Percentiles rank a stretch among this genome's conserved stretches.
Conservation (phyloP, 805 yeast species). For the Cyberlindnera galapagoensis region DNA sequence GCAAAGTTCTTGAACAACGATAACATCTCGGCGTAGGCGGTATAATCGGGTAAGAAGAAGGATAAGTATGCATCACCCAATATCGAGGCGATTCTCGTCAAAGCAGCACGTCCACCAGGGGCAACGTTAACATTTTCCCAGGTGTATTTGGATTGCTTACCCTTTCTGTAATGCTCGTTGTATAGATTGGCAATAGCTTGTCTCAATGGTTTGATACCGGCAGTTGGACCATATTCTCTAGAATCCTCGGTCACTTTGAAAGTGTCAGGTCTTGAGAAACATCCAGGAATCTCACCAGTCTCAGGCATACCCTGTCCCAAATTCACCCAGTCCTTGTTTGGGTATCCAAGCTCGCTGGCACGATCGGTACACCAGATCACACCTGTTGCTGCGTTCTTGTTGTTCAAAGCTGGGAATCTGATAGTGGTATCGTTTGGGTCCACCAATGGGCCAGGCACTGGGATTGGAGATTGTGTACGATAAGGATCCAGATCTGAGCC, state of each 20-base stretch:
- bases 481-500: not conserved
- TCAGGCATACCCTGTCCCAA: constrained; percentile 64
- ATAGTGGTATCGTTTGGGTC: constrained; percentile 31
- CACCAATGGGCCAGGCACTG: constrained; percentile 41
- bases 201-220: constrained; percentile 47
- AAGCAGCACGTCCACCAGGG: constrained; percentile 60
- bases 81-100: constrained; percentile 56
- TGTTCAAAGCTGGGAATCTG: constrained; percentile 53
- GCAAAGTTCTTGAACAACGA: constrained; percentile 55
- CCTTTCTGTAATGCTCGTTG: constrained; percentile 46
- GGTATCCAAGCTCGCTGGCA: constrained; percentile 51
- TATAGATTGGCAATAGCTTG: constrained; percentile 53
- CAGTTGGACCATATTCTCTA: constrained; percentile 55
- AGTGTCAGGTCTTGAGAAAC: constrained; percentile 44
- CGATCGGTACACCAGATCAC: constrained; percentile 61
- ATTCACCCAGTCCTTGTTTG: constrained; percentile 43
- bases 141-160: constrained; percentile 45
- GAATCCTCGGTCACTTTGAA: constrained; percentile 41
- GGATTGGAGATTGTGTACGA: constrained; percentile 37
- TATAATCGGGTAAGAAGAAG: constrained; percentile 56
- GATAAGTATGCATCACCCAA: constrained; percentile 52
- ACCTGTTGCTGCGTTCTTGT: constrained; percentile 53
- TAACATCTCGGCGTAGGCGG: constrained; percentile 62
- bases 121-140: constrained; percentile 56
- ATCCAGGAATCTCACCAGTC: constrained; percentile 54